Conservation (phyloP, 495 filamentous ascomycete genomes). For the Penicillium steckii region DNA sequence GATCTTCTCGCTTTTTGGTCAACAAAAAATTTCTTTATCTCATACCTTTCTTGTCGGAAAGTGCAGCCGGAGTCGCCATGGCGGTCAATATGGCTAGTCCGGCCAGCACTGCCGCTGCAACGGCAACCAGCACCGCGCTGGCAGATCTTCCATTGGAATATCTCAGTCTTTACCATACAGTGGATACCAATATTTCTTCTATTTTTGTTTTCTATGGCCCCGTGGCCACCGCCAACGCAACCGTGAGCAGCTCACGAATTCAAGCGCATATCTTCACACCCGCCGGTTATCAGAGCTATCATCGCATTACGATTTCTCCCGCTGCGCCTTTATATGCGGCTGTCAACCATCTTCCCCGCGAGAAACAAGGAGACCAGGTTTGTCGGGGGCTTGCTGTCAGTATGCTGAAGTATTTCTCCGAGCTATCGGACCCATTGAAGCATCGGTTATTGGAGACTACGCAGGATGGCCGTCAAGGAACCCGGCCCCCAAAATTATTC, state of each 20-base stretch:
- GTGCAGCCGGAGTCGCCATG: slow-evolving; percentile 31
- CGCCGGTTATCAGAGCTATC: slow-evolving; percentile 82
- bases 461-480: slow-evolving; percentile 30
- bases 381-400: slow-evolving; percentile 87
- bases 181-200: slow-evolving; percentile 72
- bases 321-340: slow-evolving; percentile 93
- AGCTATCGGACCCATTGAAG: slow-evolving; percentile 76
- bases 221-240: slow-evolving; percentile 78
- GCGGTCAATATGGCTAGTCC: slow-evolving; percentile 24
- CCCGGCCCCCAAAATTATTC: slow-evolving; percentile 64
- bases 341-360: slow-evolving; percentile 86
- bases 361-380: slow-evolving; percentile 90
- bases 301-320: slow-evolving; percentile 86
- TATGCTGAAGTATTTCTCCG: slow-evolving; percentile 87
- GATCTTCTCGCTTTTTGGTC: slow-evolving; percentile 1
- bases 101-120: slow-evolving; percentile 2
- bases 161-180: slow-evolving; percentile 77
- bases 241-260: slow-evolving; percentile 83
- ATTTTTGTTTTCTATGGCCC: slow-evolving; percentile 84
- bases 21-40: neutral
- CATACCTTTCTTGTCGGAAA: slow-evolving; percentile 8
- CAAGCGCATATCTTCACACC: slow-evolving; percentile 89
- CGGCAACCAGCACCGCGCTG: slow-evolving; percentile 18
- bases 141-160: slow-evolving; percentile 67
- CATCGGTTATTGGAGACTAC: slow-evolving; percentile 43